These are phyloP conservation scores for Serpula lacrymans DNA, from an alignment of 768 basidiomycete genomes.

Conservation along the genomic window DNA sequence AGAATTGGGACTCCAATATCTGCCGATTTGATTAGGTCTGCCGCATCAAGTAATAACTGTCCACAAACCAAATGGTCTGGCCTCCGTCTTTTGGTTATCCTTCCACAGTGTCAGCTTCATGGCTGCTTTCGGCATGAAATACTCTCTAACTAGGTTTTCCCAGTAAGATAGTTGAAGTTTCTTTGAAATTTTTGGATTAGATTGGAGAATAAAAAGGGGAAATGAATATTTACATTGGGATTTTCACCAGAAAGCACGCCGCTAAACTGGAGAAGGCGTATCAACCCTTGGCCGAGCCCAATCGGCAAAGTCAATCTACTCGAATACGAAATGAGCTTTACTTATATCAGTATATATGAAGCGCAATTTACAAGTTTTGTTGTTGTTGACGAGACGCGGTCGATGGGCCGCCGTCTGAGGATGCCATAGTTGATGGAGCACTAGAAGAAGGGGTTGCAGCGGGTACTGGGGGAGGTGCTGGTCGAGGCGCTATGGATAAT, in stretches of 20 bases:
- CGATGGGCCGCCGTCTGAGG: no score
- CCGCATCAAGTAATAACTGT: slow-evolving; percentile 10
- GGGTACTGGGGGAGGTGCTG: slow-evolving; percentile 23
- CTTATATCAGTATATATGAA: background rate
- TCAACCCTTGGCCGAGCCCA: slow-evolving; percentile 60
- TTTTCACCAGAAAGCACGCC: slow-evolving; percentile 56
- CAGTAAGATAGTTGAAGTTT: slow-evolving; percentile 68
- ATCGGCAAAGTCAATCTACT: slow-evolving; percentile 34
- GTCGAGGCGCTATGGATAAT: slow-evolving; percentile 32
- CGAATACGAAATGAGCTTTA: background rate
- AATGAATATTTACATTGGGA: slow-evolving; percentile 39
- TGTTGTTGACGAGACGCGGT: slow-evolving; percentile 2
- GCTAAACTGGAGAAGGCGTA: slow-evolving; percentile 69
- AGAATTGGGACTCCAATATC: slow-evolving; percentile 79
- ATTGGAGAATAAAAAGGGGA: slow-evolving; percentile 3
- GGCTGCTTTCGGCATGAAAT: slow-evolving; percentile 65
- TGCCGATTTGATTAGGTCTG: slow-evolving; percentile 26
- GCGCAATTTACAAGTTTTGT: slow-evolving; percentile 2
- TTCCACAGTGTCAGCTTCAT: slow-evolving; percentile 89
- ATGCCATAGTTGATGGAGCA: slow-evolving; percentile 16
- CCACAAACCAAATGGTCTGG: slow-evolving; percentile 76
- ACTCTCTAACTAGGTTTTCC: slow-evolving; percentile 60
- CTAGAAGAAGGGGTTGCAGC: slow-evolving; percentile 20
- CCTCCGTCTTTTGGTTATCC: slow-evolving; percentile 73
- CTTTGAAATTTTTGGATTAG: slow-evolving; percentile 27